These are phyloP conservation scores for Aspergillus terreus DNA, from an alignment of 2,329 filamentous ascomycete species.

Conservation along the genomic window DNA sequence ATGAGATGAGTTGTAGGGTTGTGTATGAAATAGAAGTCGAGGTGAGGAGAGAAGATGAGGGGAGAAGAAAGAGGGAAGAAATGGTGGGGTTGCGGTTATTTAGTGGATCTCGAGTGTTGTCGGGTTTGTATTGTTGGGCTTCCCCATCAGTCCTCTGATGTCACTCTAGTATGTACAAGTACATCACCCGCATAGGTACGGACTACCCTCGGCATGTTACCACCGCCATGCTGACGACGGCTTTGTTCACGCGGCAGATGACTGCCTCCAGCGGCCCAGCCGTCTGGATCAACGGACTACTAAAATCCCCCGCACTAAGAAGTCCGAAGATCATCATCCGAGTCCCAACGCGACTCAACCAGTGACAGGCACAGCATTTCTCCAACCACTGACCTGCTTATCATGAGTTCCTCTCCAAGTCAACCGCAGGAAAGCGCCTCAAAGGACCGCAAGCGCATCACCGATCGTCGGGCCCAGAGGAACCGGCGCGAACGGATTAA, in stretches of 20 bases:
- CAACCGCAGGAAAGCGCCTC: background rate
- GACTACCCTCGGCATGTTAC: background rate
- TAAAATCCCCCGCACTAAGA: background rate
- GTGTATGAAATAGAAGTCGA: background rate
- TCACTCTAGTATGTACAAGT: background rate
- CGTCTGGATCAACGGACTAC: background rate
- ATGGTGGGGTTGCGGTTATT: background rate
- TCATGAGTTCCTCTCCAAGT: background rate
- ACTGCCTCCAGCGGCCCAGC: background rate
- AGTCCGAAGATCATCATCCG: background rate
- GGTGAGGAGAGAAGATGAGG: background rate
- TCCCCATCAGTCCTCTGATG: background rate
- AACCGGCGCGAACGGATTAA: constrained; percentile 12
- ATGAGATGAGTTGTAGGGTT: background rate
- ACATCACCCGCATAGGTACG: background rate
- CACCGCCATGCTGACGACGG: background rate
- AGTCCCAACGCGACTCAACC: background rate
- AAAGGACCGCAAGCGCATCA: constrained; percentile 10
- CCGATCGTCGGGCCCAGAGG: constrained; percentile 11
- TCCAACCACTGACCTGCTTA: background rate
- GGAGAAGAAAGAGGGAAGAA: background rate
- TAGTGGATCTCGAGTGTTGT: no score
- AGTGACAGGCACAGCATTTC: background rate
- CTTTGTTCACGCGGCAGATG: background rate
- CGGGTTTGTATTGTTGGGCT: no score